These are phyloP conservation scores for Pyrenochaeta sp. DNA, from an alignment of 2,329 filamentous ascomycete species.

Conservation along the genomic window DNA sequence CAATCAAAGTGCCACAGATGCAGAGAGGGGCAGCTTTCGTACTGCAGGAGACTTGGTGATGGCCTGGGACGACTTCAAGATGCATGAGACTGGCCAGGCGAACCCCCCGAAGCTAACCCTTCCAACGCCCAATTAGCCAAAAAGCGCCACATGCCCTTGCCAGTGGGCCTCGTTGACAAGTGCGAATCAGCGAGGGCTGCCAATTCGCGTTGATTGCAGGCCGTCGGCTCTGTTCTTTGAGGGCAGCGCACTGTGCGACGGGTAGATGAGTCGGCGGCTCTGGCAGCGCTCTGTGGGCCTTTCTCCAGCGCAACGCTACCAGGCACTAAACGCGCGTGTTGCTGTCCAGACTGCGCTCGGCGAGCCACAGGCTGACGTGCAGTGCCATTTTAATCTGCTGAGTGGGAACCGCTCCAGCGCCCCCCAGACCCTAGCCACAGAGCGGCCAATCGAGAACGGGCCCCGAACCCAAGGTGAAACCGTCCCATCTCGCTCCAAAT, in stretches of 20 bases:
- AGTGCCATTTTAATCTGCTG: constrained; percentile 31
- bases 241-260: not conserved
- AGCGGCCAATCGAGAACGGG: constrained; percentile 20
- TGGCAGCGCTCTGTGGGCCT: not conserved
- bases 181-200: not conserved
- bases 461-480: constrained; percentile 32
- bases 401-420: constrained; percentile 17
- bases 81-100: not conserved
- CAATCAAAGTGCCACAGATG: not conserved
- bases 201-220: not conserved
- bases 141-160: not conserved
- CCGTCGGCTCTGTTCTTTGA: not conserved
- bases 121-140: not conserved
- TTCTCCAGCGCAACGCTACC: not conserved
- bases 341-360: constrained; percentile 8
- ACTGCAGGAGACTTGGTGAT: not conserved
- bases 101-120: not conserved
- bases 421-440: constrained; percentile 16
- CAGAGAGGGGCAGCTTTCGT: not conserved
- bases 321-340: constrained; percentile 24
- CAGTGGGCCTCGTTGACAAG: not conserved
- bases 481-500: constrained; percentile 25
- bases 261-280: not conserved
- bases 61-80: not conserved
- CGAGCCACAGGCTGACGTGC: constrained; percentile 32